A percentile compares a stretch with the other conserved stretches of the same genome.
phyloP scores from a whole-genome alignment of 768 basidiomycete genomes.

The Strobilomyces echinocephalus region DNA sequence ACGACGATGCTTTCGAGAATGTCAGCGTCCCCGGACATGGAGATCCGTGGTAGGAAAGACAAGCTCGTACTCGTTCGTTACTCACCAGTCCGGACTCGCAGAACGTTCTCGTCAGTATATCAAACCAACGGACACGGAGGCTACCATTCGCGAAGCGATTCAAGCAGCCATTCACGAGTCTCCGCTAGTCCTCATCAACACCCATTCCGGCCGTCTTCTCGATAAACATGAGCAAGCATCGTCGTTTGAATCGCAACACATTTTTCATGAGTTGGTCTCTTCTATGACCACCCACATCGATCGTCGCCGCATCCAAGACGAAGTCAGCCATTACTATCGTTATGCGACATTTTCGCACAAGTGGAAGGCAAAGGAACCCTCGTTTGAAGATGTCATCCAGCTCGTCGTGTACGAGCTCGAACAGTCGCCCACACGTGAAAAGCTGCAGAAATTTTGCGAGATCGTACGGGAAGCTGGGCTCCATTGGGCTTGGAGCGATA shows the following conservation, averaged over 20 bases:
- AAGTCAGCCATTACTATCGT: too few species aligned
- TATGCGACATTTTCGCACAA: too few species aligned
- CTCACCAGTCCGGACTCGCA: not conserved
- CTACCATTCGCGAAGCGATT: not conserved
- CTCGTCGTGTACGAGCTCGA: too few species aligned
- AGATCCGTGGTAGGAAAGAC: not conserved
- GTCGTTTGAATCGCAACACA: not conserved
- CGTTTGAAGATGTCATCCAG: too few species aligned
- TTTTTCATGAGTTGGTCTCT: too few species aligned
- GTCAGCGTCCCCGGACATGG: not conserved
- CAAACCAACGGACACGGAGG: not conserved
- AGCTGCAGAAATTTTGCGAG: too few species aligned
- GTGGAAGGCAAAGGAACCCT: too few species aligned
- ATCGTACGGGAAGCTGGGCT: too few species aligned
- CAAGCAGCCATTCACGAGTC: not conserved
- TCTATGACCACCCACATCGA: too few species aligned
- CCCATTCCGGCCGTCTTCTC: not conserved
- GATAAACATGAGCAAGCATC: not conserved
- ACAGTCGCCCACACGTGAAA: too few species aligned
- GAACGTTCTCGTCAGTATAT: not conserved
- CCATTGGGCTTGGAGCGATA: too few species aligned
- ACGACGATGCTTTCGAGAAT: not conserved
- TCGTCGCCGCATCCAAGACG: too few species aligned
- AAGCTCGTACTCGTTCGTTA: not conserved
- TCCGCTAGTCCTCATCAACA: not conserved